A percentile compares a stretch with the other conserved stretches of the same genome.
phyloP scores from a whole-genome alignment of 2,329 filamentous ascomycete genomes.

The Xylogone sp. region DNA sequence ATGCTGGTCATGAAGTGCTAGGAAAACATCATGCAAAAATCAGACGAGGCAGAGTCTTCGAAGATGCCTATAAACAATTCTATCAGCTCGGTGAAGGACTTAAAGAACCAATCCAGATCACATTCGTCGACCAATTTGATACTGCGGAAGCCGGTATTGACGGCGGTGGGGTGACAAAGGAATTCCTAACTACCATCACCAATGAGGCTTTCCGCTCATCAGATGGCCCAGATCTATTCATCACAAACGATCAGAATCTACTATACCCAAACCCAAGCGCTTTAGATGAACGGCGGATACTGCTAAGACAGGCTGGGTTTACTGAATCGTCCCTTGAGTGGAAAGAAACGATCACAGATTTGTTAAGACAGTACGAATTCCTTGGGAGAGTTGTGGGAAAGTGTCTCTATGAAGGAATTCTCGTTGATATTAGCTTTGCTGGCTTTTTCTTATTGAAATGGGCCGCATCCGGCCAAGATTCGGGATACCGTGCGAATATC shows the following conservation, averaged over 20 bases:
- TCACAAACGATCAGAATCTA: slow-evolving; percentile 79
- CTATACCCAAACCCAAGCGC: slow-evolving; percentile 84
- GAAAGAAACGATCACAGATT: slow-evolving; percentile 51
- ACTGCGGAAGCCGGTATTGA: slow-evolving; percentile 90
- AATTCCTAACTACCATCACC: slow-evolving; percentile 88
- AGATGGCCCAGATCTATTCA: slow-evolving; percentile 62
- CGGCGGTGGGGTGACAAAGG: slow-evolving; percentile 94
- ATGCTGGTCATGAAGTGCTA: slow-evolving; percentile 34
- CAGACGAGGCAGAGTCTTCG: slow-evolving; percentile 72
- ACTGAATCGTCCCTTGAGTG: slow-evolving; percentile 52
- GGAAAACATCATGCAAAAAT: slow-evolving; percentile 74
- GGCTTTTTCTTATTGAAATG: slow-evolving; percentile 96
- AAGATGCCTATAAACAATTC: slow-evolving; percentile 82
- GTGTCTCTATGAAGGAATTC: slow-evolving; percentile 93
- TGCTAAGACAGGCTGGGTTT: slow-evolving; percentile 48
- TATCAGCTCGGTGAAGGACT: slow-evolving; percentile 76
- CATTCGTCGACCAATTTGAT: slow-evolving; percentile 89
- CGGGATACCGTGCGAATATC: slow-evolving; percentile 81
- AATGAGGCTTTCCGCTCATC: slow-evolving; percentile 73
- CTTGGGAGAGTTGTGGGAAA: slow-evolving; percentile 91
- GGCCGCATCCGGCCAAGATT: slow-evolving; percentile 70
- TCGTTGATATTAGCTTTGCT: slow-evolving; percentile 89
- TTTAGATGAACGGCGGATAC: slow-evolving; percentile 64
- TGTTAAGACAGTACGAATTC: slow-evolving; percentile 81
- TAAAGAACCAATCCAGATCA: slow-evolving; percentile 95